These are phyloP conservation scores for Mariannaea elegans DNA, from an alignment of 2,329 filamentous ascomycete species.

Conservation along the genomic window DNA sequence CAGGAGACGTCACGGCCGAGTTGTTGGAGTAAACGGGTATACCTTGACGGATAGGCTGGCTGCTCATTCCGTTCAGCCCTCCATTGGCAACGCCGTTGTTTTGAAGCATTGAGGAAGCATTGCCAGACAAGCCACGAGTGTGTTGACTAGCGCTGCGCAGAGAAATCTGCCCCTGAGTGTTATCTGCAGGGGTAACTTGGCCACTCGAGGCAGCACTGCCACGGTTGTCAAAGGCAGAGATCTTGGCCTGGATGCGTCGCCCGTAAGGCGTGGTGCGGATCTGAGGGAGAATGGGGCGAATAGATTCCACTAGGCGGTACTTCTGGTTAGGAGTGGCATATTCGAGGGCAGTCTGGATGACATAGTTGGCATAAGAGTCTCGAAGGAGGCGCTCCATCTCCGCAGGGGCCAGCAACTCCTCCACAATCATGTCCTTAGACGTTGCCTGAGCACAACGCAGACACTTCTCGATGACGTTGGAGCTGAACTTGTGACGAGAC, in stretches of 20 bases:
- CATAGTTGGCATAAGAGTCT: constrained; percentile 96
- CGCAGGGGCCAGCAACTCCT: constrained; percentile 76
- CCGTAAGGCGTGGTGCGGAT: constrained; percentile 95
- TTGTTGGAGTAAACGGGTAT: constrained; percentile 48
- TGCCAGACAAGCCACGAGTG: constrained; percentile 54
- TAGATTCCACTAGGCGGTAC: constrained; percentile 79
- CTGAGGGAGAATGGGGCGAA: constrained; percentile 83
- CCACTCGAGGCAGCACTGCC: constrained; percentile 55
- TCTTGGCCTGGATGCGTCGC: constrained; percentile 91
- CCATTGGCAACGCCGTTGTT: constrained; percentile 40
- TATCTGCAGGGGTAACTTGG: constrained; percentile 62
- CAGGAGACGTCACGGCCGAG: constrained; percentile 44
- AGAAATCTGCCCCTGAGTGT: constrained; percentile 63
- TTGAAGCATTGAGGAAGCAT: constrained; percentile 45
- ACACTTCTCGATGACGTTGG: constrained; percentile 98
- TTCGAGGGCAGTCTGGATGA: constrained; percentile 95
- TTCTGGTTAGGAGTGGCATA: constrained; percentile 80
- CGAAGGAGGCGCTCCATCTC: constrained; percentile 90
- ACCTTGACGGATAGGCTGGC: constrained; percentile 43
- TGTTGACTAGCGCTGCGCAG: constrained; percentile 52
- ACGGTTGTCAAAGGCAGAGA: constrained; percentile 68
- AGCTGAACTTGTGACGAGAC: constrained; percentile 98
- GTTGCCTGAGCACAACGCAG: constrained; percentile 81
- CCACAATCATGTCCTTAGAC: constrained; percentile 82
- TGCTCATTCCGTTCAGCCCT: constrained; percentile 29